Evolutionary conservation across 2,329 filamentous ascomycete genomes (phyloP).

Genomic region (Magnaporthiopsis rhizophila): DNA sequence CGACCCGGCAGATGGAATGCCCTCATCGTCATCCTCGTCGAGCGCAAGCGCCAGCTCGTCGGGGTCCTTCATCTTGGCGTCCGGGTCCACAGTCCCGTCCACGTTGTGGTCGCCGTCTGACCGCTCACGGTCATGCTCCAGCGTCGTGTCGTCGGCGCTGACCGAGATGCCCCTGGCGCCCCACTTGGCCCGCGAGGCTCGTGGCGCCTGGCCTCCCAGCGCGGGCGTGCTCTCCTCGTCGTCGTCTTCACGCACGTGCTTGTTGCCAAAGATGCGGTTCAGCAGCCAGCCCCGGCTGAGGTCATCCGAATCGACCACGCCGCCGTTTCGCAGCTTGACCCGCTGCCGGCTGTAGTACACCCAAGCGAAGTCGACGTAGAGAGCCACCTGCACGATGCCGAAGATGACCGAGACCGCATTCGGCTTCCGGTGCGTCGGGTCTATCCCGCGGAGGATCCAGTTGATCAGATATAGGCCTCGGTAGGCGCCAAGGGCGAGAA

Average conservation of each 20-base stretch:
- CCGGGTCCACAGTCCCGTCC: slow-evolving; percentile 44
- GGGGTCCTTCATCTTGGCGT: slow-evolving; percentile 59
- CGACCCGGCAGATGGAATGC: slow-evolving; percentile 9
- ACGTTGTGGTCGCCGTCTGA: slow-evolving; percentile 34
- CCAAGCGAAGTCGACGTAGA: slow-evolving; percentile 94
- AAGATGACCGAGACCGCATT: slow-evolving; percentile 75
- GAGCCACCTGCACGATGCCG: slow-evolving; percentile 77
- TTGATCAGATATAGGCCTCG: slow-evolving; percentile 85
- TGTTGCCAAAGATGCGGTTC: slow-evolving; percentile 63
- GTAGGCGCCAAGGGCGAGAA: slow-evolving; percentile 79
- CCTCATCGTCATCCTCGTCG: slow-evolving; percentile 46
- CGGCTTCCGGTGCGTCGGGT: slow-evolving; percentile 48
- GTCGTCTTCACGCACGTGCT: slow-evolving; percentile 40
- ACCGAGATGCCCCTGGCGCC: slow-evolving; percentile 58
- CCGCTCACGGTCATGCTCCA: slow-evolving; percentile 34
- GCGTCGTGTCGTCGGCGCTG: slow-evolving; percentile 54
- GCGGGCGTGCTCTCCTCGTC: slow-evolving; percentile 53
- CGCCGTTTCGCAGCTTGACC: slow-evolving; percentile 84
- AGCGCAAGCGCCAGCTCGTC: slow-evolving; percentile 55
- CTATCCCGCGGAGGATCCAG: slow-evolving; percentile 68
- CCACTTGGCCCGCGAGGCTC: slow-evolving; percentile 45
- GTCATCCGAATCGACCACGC: slow-evolving; percentile 85
- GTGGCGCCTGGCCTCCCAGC: slow-evolving; percentile 26
- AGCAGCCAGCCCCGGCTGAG: slow-evolving; percentile 79
- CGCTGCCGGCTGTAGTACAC: slow-evolving; percentile 91